Evolutionary conservation across 352 stramenopile genomes (phyloP), one percentile per base, ranked within the genome.

Genomic region (Globisporangium uncinulatum): DNA sequence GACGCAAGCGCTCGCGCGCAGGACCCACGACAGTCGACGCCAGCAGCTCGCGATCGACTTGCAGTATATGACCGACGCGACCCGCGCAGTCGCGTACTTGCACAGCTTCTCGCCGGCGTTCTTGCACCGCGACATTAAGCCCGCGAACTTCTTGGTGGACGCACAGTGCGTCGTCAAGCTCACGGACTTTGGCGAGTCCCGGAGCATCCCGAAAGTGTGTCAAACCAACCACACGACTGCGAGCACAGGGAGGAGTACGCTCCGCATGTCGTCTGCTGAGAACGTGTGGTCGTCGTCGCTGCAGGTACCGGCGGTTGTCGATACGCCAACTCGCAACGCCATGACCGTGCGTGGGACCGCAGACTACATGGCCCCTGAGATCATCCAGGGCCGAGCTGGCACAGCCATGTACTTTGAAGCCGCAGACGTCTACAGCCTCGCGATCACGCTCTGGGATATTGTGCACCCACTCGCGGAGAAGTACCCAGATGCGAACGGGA

Each of bases 81-180:
- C 70, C 19, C 61, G 74, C 11, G 60, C 73, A 1, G 55, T 83
- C 19, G 73, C 73, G 36, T 81, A 79, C 58, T n/a, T 83, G 13
- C 73, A 83, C 48, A 78, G 67, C 45, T 81, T 81, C 51, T 75
- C 73, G 29, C 73, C 73, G 8, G 54, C 73, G 4, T 81, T 83
- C 41, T 45, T 83, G 32, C 73, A 83, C 57, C 65, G 73, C 20
- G 71, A 83, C 31, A 81, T 83, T 62, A 77, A 77, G 29, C 73
- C 73, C 19, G 62, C 64, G 0, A 94, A 91, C 54, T 89, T 92
- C 42, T 64, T 89, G 4, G 66, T 89, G 6, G 55, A 61, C 24
- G 14, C 4, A 11, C n/a, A 54, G 6, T 20, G 20, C 8, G 49
- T 29, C n/a, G 51, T 57, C 1, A 57, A 57, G 42, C 39, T 89